Conservation (phyloP, 805 yeast species). For the Starmerella vaccinii region DNA sequence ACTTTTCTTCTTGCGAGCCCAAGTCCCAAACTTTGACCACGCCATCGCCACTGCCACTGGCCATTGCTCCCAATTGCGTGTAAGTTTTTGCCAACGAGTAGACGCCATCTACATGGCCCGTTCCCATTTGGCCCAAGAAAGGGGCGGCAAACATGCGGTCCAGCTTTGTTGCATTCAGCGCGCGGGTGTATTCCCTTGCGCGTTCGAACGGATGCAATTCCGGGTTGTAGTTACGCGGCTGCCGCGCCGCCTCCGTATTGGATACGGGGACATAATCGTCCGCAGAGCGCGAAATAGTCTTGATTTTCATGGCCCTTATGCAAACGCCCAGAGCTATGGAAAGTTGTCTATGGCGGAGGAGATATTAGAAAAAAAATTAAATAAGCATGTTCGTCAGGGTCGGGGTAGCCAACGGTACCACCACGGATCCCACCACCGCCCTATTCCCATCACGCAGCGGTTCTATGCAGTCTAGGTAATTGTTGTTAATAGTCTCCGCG, state of each 20-base stretch:
- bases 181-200: constrained; percentile 92
- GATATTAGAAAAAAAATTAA: constrained; percentile 3
- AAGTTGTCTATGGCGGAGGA: neutral
- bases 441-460: too few relatives aligned
- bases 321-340: too few relatives aligned
- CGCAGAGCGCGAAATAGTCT: constrained; percentile 78
- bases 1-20: constrained; percentile 62
- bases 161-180: constrained; percentile 86
- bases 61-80: constrained; percentile 57
- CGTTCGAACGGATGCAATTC: constrained; percentile 94
- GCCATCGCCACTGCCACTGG: constrained; percentile 94
- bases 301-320: constrained; percentile 55
- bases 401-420: neutral
- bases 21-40: constrained; percentile 88
- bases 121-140: constrained; percentile 86
- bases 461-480: neutral
- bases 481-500: neutral
- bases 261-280: constrained; percentile 89
- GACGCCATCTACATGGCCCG: constrained; percentile 92
- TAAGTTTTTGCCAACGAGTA: constrained; percentile 77
- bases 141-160: constrained; percentile 98
- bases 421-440: neutral
- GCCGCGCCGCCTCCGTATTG: constrained; percentile 75
- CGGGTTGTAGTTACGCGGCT: constrained; percentile 85
- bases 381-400: neutral